These are phyloP conservation scores for Tricladium varicosporioides DNA, from an alignment of 2,329 filamentous ascomycete species.

Conservation along the genomic window DNA sequence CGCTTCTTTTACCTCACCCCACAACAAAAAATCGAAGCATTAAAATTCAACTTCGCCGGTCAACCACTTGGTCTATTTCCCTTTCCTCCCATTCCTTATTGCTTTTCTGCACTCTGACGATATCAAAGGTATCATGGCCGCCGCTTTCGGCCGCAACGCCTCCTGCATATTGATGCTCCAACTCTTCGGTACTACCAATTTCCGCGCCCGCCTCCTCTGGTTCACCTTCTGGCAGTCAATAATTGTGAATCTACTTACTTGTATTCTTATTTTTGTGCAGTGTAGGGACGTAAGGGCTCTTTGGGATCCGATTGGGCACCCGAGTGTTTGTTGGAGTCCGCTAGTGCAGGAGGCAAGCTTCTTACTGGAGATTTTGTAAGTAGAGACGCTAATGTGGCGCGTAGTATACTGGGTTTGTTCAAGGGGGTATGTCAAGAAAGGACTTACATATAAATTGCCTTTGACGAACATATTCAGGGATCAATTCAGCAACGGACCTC, in stretches of 20 bases:
- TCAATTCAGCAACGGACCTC: constrained; percentile 13
- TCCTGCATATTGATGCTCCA: constrained; percentile 19
- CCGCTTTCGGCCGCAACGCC: constrained; percentile 18
- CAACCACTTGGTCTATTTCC: constrained; percentile 16
- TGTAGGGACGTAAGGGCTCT: not conserved
- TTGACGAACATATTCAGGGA: not conserved
- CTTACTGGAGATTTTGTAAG: too few relatives aligned
- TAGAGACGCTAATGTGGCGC: too few relatives aligned
- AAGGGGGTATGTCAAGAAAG: too few relatives aligned
- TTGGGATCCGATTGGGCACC: constrained; percentile 9
- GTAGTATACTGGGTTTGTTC: not conserved
- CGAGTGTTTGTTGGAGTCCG: constrained; percentile 1
- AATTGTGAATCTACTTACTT: constrained; percentile 6
- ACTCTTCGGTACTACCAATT: constrained; percentile 15
- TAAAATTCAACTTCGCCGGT: constrained; percentile 17
- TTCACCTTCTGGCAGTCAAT: constrained; percentile 8
- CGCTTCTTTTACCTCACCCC: constrained; percentile 17
- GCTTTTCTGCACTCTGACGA: too few relatives aligned
- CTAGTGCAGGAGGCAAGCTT: not conserved
- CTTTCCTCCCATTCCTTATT: not conserved
- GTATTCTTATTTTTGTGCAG: constrained; percentile 5
- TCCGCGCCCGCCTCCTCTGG: constrained; percentile 8
- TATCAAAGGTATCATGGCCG: constrained; percentile 20
- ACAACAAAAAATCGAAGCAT: constrained; percentile 6
- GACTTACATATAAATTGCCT: too few relatives aligned